These are phyloP conservation scores for Curvularia eragrostidis DNA, from an alignment of 2,329 filamentous ascomycete species.

Conservation along the genomic window DNA sequence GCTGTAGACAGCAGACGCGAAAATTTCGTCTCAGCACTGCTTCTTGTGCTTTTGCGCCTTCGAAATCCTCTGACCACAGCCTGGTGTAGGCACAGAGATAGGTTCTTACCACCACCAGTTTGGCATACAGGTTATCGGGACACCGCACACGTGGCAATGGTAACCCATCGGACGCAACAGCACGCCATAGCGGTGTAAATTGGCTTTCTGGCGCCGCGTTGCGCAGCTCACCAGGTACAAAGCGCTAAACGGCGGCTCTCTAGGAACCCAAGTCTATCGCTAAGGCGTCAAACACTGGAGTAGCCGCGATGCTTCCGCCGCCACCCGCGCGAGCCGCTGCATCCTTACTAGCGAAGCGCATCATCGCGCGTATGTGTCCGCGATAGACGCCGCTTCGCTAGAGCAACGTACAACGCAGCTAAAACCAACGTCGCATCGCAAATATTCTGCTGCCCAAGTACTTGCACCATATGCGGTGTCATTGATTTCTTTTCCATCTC, in stretches of 20 bases:
- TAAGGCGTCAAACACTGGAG: slow-evolving; percentile 15
- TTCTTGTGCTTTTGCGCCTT: not conserved
- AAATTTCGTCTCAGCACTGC: not conserved
- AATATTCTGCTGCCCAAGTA: not conserved
- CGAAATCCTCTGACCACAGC: not conserved
- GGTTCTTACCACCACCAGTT: not conserved
- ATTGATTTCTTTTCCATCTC: not conserved
- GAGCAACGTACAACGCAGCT: slow-evolving; percentile 21
- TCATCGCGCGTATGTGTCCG: slow-evolving; percentile 15
- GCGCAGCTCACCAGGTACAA: slow-evolving; percentile 8
- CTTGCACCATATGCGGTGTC: not conserved
- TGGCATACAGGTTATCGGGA: slow-evolving; percentile 16
- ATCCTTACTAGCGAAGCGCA: slow-evolving; percentile 18
- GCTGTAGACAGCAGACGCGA: not conserved
- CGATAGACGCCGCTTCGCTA: slow-evolving; percentile 28
- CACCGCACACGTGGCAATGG: slow-evolving; percentile 25
- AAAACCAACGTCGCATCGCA: slow-evolving; percentile 25
- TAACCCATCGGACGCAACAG: slow-evolving; percentile 4
- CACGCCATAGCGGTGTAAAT: slow-evolving; percentile 9
- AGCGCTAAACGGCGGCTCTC: slow-evolving; percentile 23
- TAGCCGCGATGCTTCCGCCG: slow-evolving; percentile 22
- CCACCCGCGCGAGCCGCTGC: slow-evolving; percentile 16
- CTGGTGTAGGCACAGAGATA: not conserved
- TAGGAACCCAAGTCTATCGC: slow-evolving; percentile 12
- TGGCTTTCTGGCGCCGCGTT: slow-evolving; percentile 7